Base-by-base conservation (phyloP, 176 grass and related monocot genomes). In the Zea luxurians region DNA sequence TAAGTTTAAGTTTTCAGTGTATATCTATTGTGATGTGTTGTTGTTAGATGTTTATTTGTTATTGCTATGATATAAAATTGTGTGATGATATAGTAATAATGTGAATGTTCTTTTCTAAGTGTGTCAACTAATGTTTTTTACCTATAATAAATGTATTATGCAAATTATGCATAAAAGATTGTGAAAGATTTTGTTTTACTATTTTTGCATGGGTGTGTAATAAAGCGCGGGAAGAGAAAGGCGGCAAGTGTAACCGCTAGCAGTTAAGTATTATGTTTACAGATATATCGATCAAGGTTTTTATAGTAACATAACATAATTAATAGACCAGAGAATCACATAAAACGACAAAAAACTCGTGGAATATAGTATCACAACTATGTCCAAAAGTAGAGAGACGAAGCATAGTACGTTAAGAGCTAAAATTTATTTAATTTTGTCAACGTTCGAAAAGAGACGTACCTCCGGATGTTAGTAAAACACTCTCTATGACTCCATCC, bases 351-450 rank as follows among this genome's bases (percentile, higher is more conserved):
- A 47, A 10, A 11, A 27, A 27, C 27, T 27, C 27, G 27, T 27
- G 27, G 27, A 27, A 27, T 27, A 27, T 0, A 27, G 27, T 27
- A 27, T 27, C 27, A 27, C 27, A 1, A 27, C 27, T 27, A 27
- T 27, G 27, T 27, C 27, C 1, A 41, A 41, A 41, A 41, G 0
- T 4, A 4, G 1, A 10, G 37, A 2, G 10, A 5, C 0, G 0
- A 6, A n/a, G 3, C 8, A 42, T 1, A 66, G 7, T 0, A 40
- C 8, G 7, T 16, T 16, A 65, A 1, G 7, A 0, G 3, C 0
- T 2, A 7, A 66, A 42, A 37, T 17, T 41, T 3, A 16, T 43
- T 66, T 42, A 42, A 17, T 42, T 27, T 27, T 27, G 27, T 27
- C 27, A 27, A 27, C 27, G 27, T 27, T 27, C 27, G 27, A 27